phyloP scores from a whole-genome alignment of 1,284 basidiomycete genomes.

The Pseudozyma flocculosa region DNA sequence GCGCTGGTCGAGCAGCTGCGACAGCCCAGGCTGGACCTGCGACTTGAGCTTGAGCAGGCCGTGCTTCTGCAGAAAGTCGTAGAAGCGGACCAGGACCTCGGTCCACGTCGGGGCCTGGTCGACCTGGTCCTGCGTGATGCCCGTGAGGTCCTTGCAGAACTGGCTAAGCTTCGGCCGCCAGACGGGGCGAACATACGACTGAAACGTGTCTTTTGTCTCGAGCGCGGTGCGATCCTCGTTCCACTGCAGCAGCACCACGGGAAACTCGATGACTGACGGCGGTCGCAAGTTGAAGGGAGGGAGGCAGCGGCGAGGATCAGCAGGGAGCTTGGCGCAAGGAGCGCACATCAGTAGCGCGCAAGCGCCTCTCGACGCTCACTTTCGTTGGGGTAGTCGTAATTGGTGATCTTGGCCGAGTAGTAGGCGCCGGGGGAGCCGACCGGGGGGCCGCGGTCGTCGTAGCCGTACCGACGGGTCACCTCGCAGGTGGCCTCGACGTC shows the following conservation, averaged over 20 bases:
- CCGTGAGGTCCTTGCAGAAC: slow-evolving; percentile 85
- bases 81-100: slow-evolving; percentile 67
- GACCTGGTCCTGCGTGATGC: slow-evolving; percentile 88
- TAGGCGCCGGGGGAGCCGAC: background rate
- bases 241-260: slow-evolving; percentile 84
- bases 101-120: slow-evolving; percentile 75
- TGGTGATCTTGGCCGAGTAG: background rate
- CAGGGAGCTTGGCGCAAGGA: too few species aligned
- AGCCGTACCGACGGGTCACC: slow-evolving; percentile 23
- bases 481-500: slow-evolving; percentile 89
- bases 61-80: slow-evolving; percentile 66
- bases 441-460: background rate
- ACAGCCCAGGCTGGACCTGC: background rate
- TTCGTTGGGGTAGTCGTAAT: slow-evolving; percentile 78
- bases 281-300: too few species aligned
- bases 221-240: slow-evolving; percentile 58
- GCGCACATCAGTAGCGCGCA: too few species aligned
- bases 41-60: slow-evolving; percentile 51
- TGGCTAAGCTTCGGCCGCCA: slow-evolving; percentile 77
- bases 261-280: slow-evolving; percentile 68
- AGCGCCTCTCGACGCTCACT: too few species aligned
- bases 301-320: too few species aligned
- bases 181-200: slow-evolving; percentile 81
- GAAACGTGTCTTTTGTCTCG: slow-evolving; percentile 75
- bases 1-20: slow-evolving; percentile 10